Conservation (phyloP, 176 grass and related monocot genomes). For the Lolium rigidum region DNA sequence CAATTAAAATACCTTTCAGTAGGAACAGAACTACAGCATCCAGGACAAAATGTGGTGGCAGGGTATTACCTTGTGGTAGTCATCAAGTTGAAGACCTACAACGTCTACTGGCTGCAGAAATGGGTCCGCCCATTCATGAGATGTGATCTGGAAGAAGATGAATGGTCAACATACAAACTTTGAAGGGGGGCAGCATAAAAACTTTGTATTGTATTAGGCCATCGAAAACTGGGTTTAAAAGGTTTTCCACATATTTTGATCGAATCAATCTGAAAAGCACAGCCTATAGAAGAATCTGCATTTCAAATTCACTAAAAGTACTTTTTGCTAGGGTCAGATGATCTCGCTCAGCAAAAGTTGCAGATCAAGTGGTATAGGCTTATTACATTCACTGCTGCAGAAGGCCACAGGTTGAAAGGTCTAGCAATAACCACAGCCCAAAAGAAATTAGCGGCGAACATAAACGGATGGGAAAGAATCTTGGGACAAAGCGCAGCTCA, state of each 20-base stretch:
- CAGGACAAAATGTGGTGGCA: conserved; percentile 18
- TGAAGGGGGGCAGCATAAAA: not conserved
- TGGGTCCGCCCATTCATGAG: conserved; percentile 65
- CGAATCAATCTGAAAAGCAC: not conserved
- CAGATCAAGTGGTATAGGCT: no score
- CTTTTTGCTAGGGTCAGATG: no score
- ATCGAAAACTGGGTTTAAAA: not conserved
- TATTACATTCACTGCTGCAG: no score
- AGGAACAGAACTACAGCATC: not conserved
- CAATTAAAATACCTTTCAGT: not conserved
- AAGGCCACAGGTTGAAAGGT: not conserved
- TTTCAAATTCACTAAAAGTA: no score
- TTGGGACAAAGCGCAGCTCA: not conserved
- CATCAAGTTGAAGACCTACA: conserved; percentile 66
- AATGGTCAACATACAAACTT: conserved; percentile 26
- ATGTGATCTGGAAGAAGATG: conserved; percentile 66
- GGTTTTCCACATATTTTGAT: not conserved
- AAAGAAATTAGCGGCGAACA: not conserved
- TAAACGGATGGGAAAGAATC: not conserved
- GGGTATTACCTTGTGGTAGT: conserved; percentile 76
- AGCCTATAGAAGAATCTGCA: no score
- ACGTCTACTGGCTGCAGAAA: conserved; percentile 89
- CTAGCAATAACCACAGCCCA: not conserved
- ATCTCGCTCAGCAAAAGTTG: no score
- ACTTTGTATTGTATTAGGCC: not conserved